Conservation (phyloP, 768 basidiomycete species). For the Mrakia frigida region DNA sequence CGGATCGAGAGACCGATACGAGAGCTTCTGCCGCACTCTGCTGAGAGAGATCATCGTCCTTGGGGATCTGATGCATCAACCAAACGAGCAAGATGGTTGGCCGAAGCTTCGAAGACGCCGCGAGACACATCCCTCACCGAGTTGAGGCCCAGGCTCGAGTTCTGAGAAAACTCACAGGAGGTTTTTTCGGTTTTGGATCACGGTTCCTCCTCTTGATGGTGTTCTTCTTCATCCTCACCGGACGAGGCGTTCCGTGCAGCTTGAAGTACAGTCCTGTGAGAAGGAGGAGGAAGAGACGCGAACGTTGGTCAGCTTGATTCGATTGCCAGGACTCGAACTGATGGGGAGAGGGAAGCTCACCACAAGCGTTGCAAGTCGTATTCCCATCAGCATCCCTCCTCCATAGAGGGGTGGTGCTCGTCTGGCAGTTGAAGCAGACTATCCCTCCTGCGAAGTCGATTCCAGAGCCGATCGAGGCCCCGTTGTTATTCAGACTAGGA, state of each 20-base stretch:
- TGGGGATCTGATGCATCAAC: background rate
- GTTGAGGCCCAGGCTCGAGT: background rate
- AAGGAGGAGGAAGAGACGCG: constrained; percentile 1
- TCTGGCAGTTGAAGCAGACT: constrained; percentile 44
- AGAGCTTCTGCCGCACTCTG: constrained; percentile 85
- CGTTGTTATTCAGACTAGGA: constrained; percentile 86
- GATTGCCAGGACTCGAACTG: background rate
- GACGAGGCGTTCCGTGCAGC: constrained; percentile 90
- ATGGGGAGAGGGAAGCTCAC: constrained; percentile 41
- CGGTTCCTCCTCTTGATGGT: constrained; percentile 98
- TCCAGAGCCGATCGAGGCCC: constrained; percentile 34
- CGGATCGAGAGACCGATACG: constrained; percentile 65
- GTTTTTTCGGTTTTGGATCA: constrained; percentile 53
- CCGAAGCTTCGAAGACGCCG: too few relatives aligned
- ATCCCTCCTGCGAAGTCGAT: constrained; percentile 39
- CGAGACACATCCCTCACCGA: background rate
- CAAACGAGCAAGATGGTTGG: background rate
- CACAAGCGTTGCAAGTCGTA: constrained; percentile 51
- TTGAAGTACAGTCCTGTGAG: constrained; percentile 83
- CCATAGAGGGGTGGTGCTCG: constrained; percentile 50
- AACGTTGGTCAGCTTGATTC: background rate
- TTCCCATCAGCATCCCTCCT: constrained; percentile 49
- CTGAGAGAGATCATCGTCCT: constrained; percentile 49
- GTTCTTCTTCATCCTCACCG: constrained; percentile 97
- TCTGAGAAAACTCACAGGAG: background rate